Evolutionary conservation across 768 basidiomycete genomes (phyloP).

Genomic region (Suillus weaverae): DNA sequence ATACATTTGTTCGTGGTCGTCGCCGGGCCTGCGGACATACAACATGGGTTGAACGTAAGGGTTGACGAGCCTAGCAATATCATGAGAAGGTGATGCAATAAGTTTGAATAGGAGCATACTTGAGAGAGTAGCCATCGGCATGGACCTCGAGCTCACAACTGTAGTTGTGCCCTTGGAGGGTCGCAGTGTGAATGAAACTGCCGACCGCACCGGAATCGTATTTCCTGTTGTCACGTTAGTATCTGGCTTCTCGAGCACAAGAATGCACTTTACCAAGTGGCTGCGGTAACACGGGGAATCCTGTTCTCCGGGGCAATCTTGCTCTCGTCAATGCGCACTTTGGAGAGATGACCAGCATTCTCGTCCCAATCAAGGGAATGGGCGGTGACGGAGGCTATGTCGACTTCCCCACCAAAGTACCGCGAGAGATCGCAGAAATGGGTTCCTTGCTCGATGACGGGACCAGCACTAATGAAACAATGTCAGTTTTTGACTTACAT

Average conservation of each 20-base stretch:
- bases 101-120: constrained; percentile 42
- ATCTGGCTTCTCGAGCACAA: neutral
- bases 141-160: constrained; percentile 93
- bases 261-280: constrained; percentile 65
- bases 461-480: constrained; percentile 54
- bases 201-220: constrained; percentile 95
- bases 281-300: constrained; percentile 90
- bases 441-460: constrained; percentile 89
- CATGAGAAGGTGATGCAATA: constrained; percentile 7
- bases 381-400: constrained; percentile 75
- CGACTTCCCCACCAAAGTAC: constrained; percentile 96
- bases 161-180: constrained; percentile 90
- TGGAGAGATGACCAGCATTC: constrained; percentile 79
- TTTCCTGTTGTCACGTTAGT: constrained; percentile 56
- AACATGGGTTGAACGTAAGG: constrained; percentile 93
- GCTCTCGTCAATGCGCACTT: constrained; percentile 80
- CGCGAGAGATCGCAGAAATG: constrained; percentile 97
- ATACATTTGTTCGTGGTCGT: constrained; percentile 69
- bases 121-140: constrained; percentile 89
- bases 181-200: constrained; percentile 84
- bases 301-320: constrained; percentile 84
- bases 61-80: constrained; percentile 70
- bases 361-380: constrained; percentile 94
- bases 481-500: constrained; percentile 1
- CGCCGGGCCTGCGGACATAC: constrained; percentile 81